These are phyloP conservation scores for Cardiosporidium cionae DNA, from an alignment of 169 alveolate species.

Conservation along the genomic window DNA sequence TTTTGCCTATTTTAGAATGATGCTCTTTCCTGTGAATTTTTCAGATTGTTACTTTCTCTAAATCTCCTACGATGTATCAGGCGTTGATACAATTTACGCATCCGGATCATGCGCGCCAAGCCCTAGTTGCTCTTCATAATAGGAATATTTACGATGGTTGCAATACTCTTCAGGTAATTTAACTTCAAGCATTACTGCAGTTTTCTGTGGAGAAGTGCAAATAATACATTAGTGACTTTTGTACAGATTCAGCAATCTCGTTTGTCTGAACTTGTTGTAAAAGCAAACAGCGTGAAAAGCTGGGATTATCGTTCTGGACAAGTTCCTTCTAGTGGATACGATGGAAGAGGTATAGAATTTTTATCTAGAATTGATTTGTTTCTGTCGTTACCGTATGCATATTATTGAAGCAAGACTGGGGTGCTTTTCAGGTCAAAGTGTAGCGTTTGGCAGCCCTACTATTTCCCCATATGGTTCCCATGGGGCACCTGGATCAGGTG, in stretches of 20 bases:
- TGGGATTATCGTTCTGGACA: slow-evolving; percentile 46
- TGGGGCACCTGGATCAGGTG: too few species aligned
- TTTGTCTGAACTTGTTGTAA: slow-evolving; percentile 40
- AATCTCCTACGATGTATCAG: slow-evolving; percentile 42
- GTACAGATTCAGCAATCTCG: slow-evolving; percentile 42
- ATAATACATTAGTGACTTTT: not conserved
- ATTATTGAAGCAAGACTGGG: too few species aligned
- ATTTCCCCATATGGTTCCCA: too few species aligned
- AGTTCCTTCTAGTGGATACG: slow-evolving; percentile 1
- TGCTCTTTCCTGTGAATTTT: too few species aligned
- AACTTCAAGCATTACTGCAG: not conserved
- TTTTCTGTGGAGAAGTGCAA: not conserved
- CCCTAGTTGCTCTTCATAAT: slow-evolving; percentile 39
- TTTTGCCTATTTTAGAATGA: too few species aligned
- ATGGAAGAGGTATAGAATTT: not conserved
- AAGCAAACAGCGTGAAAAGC: slow-evolving; percentile 35
- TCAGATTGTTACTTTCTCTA: slow-evolving; percentile 48
- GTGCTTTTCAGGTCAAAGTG: too few species aligned
- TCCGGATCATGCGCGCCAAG: slow-evolving; percentile 42
- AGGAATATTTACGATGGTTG: slow-evolving; percentile 53
- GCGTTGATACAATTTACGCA: slow-evolving; percentile 45
- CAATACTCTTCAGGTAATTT: slow-evolving; percentile 33
- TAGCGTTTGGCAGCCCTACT: too few species aligned
- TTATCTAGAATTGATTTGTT: too few species aligned
- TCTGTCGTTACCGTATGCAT: too few species aligned